phyloP scores from a whole-genome alignment of 495 filamentous ascomycete species.

The Pyrenula aspistea region DNA sequence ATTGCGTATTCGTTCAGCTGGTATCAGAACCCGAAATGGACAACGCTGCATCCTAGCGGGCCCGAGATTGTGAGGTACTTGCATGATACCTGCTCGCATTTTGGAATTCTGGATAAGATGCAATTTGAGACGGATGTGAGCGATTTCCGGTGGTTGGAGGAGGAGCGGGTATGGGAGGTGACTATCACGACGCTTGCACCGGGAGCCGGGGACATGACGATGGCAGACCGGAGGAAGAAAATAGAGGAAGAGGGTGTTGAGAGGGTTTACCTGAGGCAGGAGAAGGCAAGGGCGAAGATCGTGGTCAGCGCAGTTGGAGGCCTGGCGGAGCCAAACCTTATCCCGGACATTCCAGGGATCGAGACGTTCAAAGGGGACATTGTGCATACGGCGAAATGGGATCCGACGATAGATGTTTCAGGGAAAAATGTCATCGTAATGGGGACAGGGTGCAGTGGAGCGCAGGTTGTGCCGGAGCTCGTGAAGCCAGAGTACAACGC shows the following conservation, averaged over 20 bases:
- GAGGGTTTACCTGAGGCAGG: conserved; percentile 26
- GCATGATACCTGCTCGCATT: conserved; percentile 43
- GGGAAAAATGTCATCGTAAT: conserved; percentile 46
- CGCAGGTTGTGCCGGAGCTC: conserved; percentile 30
- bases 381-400: conserved; percentile 49
- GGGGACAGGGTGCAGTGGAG: conserved; percentile 48
- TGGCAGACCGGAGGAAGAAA: conserved; percentile 17
- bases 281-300: conserved; percentile 40
- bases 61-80: conserved; percentile 49
- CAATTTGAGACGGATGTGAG: conserved; percentile 44
- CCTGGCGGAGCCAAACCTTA: conserved; percentile 37
- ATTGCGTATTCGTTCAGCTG: conserved; percentile 55
- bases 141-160: conserved; percentile 29
- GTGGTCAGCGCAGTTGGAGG: conserved; percentile 44
- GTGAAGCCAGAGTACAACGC: conserved; percentile 26
- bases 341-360: conserved; percentile 40
- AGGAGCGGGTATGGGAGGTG: conserved; percentile 46
- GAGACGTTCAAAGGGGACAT: conserved; percentile 42
- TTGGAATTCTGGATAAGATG: conserved; percentile 46
- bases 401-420: conserved; percentile 26
- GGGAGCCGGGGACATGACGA: conserved; percentile 35
- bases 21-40: conserved; percentile 45
- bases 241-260: conserved; percentile 21
- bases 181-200: conserved; percentile 33
- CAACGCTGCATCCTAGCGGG: conserved; percentile 38